These are phyloP conservation scores for Septoria linicola DNA, from an alignment of 2,329 filamentous ascomycete genomes.

Conservation along the genomic window DNA sequence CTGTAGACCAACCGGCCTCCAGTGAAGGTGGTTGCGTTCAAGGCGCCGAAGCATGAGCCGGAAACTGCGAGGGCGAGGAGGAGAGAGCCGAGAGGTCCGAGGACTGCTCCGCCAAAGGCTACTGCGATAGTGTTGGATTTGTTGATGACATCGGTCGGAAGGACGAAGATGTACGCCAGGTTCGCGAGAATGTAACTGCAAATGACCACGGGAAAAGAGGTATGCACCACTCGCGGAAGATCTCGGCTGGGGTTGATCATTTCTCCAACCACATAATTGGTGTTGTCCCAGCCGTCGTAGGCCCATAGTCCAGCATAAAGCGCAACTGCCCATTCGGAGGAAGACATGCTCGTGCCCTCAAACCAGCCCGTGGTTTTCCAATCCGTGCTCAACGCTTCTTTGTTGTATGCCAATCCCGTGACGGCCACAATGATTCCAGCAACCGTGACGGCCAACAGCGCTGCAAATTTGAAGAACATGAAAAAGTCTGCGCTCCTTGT, in stretches of 20 bases:
- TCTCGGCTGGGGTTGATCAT: slow-evolving; percentile 90
- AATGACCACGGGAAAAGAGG: slow-evolving; percentile 92
- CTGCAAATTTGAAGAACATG: slow-evolving; percentile 96
- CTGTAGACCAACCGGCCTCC: slow-evolving; percentile 88
- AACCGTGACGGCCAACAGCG: slow-evolving; percentile 79
- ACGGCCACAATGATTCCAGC: slow-evolving; percentile 84
- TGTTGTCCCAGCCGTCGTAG: slow-evolving; percentile 99
- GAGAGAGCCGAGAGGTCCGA: slow-evolving; percentile 78
- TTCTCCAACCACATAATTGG: slow-evolving; percentile 96
- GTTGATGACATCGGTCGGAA: slow-evolving; percentile 77
- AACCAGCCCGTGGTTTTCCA: slow-evolving; percentile 90
- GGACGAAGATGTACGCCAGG: slow-evolving; percentile 88
- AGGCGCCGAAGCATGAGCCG: slow-evolving; percentile 87
- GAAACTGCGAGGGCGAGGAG: slow-evolving; percentile 85
- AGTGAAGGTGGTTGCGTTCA: slow-evolving; percentile 94
- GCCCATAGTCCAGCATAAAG: slow-evolving; percentile 96
- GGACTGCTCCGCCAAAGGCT: slow-evolving; percentile 85
- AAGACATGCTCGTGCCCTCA: slow-evolving; percentile 73
- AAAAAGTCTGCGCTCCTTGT: slow-evolving; percentile 86
- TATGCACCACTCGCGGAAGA: slow-evolving; percentile 91
- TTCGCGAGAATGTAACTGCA: slow-evolving; percentile 87
- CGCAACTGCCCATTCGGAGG: slow-evolving; percentile 87
- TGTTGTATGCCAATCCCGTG: slow-evolving; percentile 78
- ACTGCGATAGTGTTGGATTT: slow-evolving; percentile 94
- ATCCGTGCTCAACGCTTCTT: slow-evolving; percentile 59